A percentile compares a stretch with the other conserved stretches of the same genome.
phyloP scores from a whole-genome alignment of 2,329 filamentous ascomycete species.

The Aspergillus awamori region DNA sequence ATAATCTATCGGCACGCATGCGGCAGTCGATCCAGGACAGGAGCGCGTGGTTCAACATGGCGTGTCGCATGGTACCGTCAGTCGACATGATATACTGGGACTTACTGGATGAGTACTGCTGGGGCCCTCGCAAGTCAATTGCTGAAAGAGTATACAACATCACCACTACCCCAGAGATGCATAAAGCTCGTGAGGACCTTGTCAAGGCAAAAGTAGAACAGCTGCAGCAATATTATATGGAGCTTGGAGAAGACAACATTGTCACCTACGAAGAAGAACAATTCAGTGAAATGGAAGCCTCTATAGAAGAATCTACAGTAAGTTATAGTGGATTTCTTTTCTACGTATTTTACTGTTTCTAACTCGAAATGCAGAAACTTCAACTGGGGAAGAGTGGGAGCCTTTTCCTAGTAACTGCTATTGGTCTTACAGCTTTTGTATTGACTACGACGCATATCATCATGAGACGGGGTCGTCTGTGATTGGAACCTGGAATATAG shows the following conservation, averaged over 20 bases:
- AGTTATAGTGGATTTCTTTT: no score
- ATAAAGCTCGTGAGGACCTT: neutral
- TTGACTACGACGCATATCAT: no score
- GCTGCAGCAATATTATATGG: slow-evolving; percentile 1
- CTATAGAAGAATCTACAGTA: no score
- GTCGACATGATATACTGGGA: slow-evolving; percentile 18
- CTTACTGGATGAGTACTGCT: slow-evolving; percentile 15
- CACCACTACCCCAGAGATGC: neutral
- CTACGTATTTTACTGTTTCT: no score
- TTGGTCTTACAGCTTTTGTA: no score
- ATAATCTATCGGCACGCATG: slow-evolving; percentile 7
- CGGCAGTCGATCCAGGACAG: neutral
- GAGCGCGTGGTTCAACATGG: slow-evolving; percentile 14
- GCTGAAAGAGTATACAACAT: neutral
- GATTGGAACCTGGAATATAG: no score
- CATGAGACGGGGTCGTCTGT: no score
- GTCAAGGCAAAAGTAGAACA: slow-evolving; percentile 8
- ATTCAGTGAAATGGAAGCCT: no score
- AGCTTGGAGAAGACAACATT: slow-evolving; percentile 6
- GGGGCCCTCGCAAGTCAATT: slow-evolving; percentile 4
- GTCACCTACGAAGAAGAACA: neutral
- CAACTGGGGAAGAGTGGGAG: no score
- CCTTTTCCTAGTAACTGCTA: no score
- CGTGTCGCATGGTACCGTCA: neutral
- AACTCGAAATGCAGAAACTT: no score